Base-by-base conservation (phyloP, 2,329 filamentous ascomycete genomes). In the Tolypocladium ophioglossoides region DNA sequence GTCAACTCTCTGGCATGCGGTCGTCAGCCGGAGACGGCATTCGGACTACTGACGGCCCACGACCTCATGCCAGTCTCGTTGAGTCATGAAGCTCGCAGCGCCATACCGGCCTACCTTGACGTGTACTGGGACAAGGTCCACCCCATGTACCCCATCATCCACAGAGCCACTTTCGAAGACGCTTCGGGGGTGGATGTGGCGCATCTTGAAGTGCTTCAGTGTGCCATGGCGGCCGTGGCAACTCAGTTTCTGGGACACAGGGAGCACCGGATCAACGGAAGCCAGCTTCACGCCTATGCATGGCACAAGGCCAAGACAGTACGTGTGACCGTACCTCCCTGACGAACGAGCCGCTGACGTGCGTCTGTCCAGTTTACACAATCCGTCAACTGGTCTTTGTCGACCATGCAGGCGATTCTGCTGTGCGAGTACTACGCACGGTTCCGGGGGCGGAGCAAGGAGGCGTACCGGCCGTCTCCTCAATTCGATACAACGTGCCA, bases 201-300 rank as follows among this genome's bases (percentile, higher is more conserved):
- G 52, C 64, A 69, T 32, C 38, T 65, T 8, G 73, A 78, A 52
- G 66, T 77, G 44, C 67, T 82, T 48, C 72, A 68, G 16, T 80
- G 72, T 56, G 77, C 78, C 56, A 81, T 82, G 78, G 79, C 78
- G 24, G 78, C 79, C n/a, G 64, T 82, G 34, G 79, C 75, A 48
- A 76, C 78, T 24, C 78, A 82, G 60, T 76, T 73, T 56, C 66
- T 79, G 52, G 65, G 70, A 50, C 67, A 70, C 61, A 71, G 71
- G 63, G 76, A 78, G 51, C 74, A 80, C 63, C 76, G 78, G 54
- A 69, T 69, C 54, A 73, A 73, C 59, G 78, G 78, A 32, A 74
- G 71, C 52, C 68, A 74, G 54, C 68, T 82, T 61, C 77, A 82
- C 65, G 72, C 74, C 52, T 75, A 74, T 61, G 78, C 77, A 12